phyloP scores from a whole-genome alignment of 768 basidiomycete species.

The Tulasnella sp. region DNA sequence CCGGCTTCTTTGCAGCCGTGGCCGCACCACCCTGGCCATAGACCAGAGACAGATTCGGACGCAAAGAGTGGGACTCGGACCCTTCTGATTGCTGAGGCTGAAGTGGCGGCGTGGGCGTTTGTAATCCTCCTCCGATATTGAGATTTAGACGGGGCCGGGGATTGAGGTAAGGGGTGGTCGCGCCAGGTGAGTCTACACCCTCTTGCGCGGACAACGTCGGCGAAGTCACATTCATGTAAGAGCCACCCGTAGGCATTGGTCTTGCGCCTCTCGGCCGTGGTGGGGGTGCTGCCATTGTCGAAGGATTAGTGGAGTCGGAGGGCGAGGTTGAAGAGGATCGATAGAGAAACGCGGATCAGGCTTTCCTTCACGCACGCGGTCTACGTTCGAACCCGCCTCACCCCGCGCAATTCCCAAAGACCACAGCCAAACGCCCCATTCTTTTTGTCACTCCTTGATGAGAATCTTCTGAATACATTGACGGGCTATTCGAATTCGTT shows the following conservation, averaged over 20 bases:
- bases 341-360: constrained; percentile 11
- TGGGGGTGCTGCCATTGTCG: background rate
- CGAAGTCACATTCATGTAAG: constrained; percentile 18
- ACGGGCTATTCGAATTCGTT: background rate
- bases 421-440: background rate
- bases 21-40: constrained; percentile 17
- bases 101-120: background rate
- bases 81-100: background rate
- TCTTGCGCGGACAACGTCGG: constrained; percentile 5
- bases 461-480: background rate
- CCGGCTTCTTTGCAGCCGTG: background rate
- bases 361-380: constrained; percentile 7
- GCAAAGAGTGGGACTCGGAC: constrained; percentile 14
- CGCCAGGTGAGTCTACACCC: constrained; percentile 22
- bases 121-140: constrained; percentile 3
- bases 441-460: background rate
- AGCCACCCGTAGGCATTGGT: constrained; percentile 17
- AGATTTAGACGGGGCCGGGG: constrained; percentile 12
- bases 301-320: background rate
- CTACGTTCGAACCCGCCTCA: background rate
- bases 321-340: constrained; percentile 2
- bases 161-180: background rate
- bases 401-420: background rate
- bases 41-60: constrained; percentile 25
- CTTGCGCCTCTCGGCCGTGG: constrained; percentile 21